Percentiles rank a stretch among this genome's conserved stretches.
phyloP scores from a whole-genome alignment of 1,284 basidiomycete species.

The Tylopilus sp. region DNA sequence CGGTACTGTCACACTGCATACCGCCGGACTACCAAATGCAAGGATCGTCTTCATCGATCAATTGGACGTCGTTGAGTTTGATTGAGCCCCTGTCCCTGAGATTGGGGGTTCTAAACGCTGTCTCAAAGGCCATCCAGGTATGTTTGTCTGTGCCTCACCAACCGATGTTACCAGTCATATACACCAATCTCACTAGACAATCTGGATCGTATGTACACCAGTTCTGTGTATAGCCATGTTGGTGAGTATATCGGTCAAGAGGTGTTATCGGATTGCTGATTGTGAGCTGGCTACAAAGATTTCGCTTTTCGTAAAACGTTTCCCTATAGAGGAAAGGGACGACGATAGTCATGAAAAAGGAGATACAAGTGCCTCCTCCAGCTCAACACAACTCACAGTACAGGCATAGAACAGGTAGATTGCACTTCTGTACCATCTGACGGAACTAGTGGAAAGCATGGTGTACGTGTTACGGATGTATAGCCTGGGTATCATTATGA shows the following conservation, averaged over 20 bases:
- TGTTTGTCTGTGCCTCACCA: slow-evolving; percentile 13
- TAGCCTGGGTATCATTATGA: slow-evolving; percentile 1
- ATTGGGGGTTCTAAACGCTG: slow-evolving; percentile 39
- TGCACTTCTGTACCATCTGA: slow-evolving; percentile 11
- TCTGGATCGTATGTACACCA: slow-evolving; percentile 60
- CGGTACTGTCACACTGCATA: slow-evolving; percentile 44
- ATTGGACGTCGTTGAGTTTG: slow-evolving; percentile 48
- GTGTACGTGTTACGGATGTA: neutral
- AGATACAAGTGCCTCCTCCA: neutral
- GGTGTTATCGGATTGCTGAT: slow-evolving; percentile 22
- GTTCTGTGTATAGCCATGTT: slow-evolving; percentile 51
- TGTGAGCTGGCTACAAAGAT: slow-evolving; percentile 27
- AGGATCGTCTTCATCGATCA: slow-evolving; percentile 43
- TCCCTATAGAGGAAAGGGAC: slow-evolving; percentile 23
- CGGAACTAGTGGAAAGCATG: slow-evolving; percentile 9
- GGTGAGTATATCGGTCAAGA: slow-evolving; percentile 31
- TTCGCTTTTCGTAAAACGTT: slow-evolving; percentile 30
- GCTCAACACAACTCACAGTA: slow-evolving; percentile 4
- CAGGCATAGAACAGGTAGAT: slow-evolving; percentile 17
- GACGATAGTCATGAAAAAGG: slow-evolving; percentile 21
- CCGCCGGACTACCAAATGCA: slow-evolving; percentile 44
- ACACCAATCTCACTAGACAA: slow-evolving; percentile 38
- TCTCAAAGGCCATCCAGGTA: slow-evolving; percentile 55
- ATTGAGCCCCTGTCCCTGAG: slow-evolving; percentile 43
- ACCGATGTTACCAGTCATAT: slow-evolving; percentile 4